A percentile compares a stretch with the other conserved stretches of the same genome.
phyloP scores from a whole-genome alignment of 169 alveolate genomes.

The Pseudocohnilembus persalinus region DNA sequence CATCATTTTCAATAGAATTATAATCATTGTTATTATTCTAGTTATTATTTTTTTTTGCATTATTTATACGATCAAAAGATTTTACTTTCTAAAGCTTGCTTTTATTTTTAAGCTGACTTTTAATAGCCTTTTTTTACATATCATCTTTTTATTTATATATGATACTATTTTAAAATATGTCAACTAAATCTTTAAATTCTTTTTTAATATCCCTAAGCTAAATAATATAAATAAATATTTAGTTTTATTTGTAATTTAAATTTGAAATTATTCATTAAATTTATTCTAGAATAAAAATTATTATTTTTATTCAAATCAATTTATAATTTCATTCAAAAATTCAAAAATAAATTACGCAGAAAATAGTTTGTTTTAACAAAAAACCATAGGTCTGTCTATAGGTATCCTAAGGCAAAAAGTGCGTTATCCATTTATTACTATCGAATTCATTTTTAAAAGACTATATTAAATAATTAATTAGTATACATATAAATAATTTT shows the following conservation, averaged over 20 bases:
- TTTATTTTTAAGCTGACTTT: background rate
- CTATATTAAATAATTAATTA: background rate
- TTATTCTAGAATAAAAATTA: too few relatives aligned
- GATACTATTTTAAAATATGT: background rate
- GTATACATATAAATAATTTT: too few relatives aligned
- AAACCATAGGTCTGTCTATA: background rate
- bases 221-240: too few relatives aligned
- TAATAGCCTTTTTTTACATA: background rate
- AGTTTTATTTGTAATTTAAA: too few relatives aligned
- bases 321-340: background rate
- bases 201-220: background rate
- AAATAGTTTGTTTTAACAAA: background rate
- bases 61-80: background rate
- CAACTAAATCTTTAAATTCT: background rate
- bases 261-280: too few relatives aligned
- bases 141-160: too few relatives aligned
- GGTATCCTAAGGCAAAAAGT: background rate
- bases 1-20: too few relatives aligned
- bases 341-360: background rate
- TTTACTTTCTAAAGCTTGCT: too few relatives aligned
- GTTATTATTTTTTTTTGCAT: background rate
- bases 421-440: background rate
- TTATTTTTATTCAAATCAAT: too few relatives aligned
- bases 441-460: background rate
- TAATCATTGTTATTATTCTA: background rate